Base-by-base conservation (phyloP, 495 filamentous ascomycete species). In the Pyrenula massariospora region DNA sequence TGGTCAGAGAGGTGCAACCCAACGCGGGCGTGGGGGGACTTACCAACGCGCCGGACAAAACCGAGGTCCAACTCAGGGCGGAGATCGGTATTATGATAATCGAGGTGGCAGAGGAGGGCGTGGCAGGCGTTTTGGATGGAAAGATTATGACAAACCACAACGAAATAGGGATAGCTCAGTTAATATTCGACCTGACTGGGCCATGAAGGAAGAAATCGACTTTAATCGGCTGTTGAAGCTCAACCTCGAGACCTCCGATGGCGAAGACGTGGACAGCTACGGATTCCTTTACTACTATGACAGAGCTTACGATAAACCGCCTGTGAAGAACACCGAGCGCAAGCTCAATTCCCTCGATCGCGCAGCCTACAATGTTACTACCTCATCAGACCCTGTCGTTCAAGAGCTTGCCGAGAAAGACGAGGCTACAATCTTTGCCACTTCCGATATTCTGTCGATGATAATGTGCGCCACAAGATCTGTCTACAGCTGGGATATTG, bases 221-320 rank as follows among this genome's bases (percentile, higher is more conserved):
- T 98, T 95, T 75, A 91, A 84, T 74, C 87, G 93, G 58, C 81
- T 98, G 52, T 79, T 82, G 56, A 98, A 98, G 81, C 78, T 98
- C 59, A 97, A 95, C 73, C 81, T 98, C 22, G 94, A 96, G 63
- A 83, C 89, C 1, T 88, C 90, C 59, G 88, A 95, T 53, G 93
- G 92, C 61, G 94, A 98, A 72, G 93, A 98, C 65, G 68, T 98
- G 56, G 93, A 95, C 52, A 82, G 79, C 65, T 97, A 97, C 69
- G 93, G 93, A 63, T 97, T 97, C 84, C 77, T 97, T 42, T 86
- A 95, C 80, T 91, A 91, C 81, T 98, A 98, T 70, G 93, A 98
- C 72, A 85, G 91, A 54, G 82, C 83, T 56, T 95, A 88, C 79
- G 93, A 98, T 71, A 93, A 92, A 78, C 80, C 84, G 56, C 85